A percentile compares a stretch with the other conserved stretches of the same genome.
Evolutionary conservation across 164 flowering plant genomes (phyloP).

Genomic region (Aristolochia fimbriata): DNA sequence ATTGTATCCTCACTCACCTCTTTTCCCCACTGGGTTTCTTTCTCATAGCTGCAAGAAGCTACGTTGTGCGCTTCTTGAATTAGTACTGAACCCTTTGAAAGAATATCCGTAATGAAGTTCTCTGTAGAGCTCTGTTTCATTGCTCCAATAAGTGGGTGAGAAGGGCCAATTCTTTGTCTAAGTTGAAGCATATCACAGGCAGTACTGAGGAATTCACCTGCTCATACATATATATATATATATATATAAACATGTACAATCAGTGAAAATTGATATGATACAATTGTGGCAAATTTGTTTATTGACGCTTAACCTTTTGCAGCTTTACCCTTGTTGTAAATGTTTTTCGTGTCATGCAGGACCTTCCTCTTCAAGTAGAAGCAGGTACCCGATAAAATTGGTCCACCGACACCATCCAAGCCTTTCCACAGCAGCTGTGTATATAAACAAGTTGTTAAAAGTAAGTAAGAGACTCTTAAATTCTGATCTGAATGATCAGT

Average conservation of each 20-base stretch:
- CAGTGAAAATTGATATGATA: neutral
- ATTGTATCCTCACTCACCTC: neutral
- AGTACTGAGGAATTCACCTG: neutral
- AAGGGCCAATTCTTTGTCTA: constrained; percentile 6
- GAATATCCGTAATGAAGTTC: neutral
- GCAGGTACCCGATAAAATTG: constrained; percentile 19
- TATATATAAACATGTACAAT: no score
- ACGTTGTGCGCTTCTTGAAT: neutral
- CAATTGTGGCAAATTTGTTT: no score
- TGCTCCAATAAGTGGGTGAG: constrained; percentile 1
- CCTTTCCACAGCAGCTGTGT: constrained; percentile 19
- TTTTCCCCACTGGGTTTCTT: constrained; percentile 7
- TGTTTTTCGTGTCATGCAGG: constrained; percentile 11
- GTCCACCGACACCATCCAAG: constrained; percentile 22
- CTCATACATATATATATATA: no score
- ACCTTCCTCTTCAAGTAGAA: constrained; percentile 27
- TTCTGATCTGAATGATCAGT: no score
- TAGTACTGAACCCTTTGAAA: neutral
- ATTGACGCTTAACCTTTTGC: no score
- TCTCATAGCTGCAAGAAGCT: constrained; percentile 6
- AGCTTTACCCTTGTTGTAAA: no score
- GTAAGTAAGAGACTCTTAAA: neutral
- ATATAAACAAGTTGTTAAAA: neutral
- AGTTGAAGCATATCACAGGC: neutral
- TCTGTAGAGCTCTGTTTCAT: neutral